A percentile compares a stretch with the other conserved stretches of the same genome.
phyloP scores from a whole-genome alignment of 2,329 filamentous ascomycete genomes.

The Fusarium tjaetaba region DNA sequence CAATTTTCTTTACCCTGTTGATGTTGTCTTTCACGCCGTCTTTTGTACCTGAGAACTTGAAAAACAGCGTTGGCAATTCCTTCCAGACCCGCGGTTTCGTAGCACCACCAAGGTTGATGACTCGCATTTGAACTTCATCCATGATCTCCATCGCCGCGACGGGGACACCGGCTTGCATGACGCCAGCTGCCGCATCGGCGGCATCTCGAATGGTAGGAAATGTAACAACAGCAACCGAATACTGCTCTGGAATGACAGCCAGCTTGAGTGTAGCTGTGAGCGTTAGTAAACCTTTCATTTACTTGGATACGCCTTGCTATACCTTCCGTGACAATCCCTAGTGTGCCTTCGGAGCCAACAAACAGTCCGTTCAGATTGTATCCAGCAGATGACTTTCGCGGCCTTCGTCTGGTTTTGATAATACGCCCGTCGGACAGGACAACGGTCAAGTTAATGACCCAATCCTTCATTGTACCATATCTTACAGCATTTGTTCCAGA shows the following conservation, averaged over 20 bases:
- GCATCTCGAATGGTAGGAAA: slow-evolving; percentile 83
- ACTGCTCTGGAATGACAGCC: slow-evolving; percentile 78
- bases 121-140: slow-evolving; percentile 88
- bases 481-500: slow-evolving; percentile 82
- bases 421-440: slow-evolving; percentile 81
- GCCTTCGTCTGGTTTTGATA: slow-evolving; percentile 81
- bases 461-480: slow-evolving; percentile 89
- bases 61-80: slow-evolving; percentile 81
- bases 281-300: slow-evolving; percentile 5
- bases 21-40: slow-evolving; percentile 83
- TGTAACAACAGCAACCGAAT: slow-evolving; percentile 80
- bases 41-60: slow-evolving; percentile 86
- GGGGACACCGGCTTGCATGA: slow-evolving; percentile 80
- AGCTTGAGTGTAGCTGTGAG: slow-evolving; percentile 76
- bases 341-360: slow-evolving; percentile 82
- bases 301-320: slow-evolving; percentile 6
- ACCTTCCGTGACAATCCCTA: slow-evolving; percentile 82
- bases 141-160: slow-evolving; percentile 86
- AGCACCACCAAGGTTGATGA: slow-evolving; percentile 78
- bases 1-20: slow-evolving; percentile 72
- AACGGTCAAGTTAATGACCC: slow-evolving; percentile 84
- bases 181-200: slow-evolving; percentile 75
- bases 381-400: slow-evolving; percentile 82
- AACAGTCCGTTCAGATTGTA: slow-evolving; percentile 86
- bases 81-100: slow-evolving; percentile 77